Evolutionary conservation across 1,139 yeast genomes (phyloP), one percentile per base, ranked within the genome.

Genomic region (Hyphopichia fennica): DNA sequence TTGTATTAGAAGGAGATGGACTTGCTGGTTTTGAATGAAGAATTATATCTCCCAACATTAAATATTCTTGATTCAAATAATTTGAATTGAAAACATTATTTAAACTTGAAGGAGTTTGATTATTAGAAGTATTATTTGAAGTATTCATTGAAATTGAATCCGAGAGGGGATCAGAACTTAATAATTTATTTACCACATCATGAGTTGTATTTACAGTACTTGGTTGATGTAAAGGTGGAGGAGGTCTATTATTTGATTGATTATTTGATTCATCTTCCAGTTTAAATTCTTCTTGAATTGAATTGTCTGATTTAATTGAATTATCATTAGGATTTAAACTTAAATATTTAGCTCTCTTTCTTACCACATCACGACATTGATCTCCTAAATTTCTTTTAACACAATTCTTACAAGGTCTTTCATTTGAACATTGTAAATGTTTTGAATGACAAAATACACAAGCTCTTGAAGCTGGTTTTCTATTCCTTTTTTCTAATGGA

Each of bases 341-440:
- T 50, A 72, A 51, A 52, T 72, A 72, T 47, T 73, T 71, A 13
- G 82, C 82, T 44, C 78, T 62, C 55, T 81, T 82, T 35, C 90
- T 62, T 33, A 72, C 72, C n/a, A 81, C 79, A 56, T 84, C 87
- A 31, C 61, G 65, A 58, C 93, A 85, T 14, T 67, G 56, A 43
- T 70, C 72, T 1, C 69, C 78, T n/a, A 79, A 57, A 27, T 80
- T 77, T 43, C 90, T 60, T 55, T 83, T 84, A 32, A 73, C 57
- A 60, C 93, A 85, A 56, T 85, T 85, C 49, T 72, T 75, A 54
- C 91, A 85, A 0, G 93, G 91, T 43, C 93, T 51, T 45, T 70
- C 72, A 48, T 72, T 63, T 20, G 71, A 63, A 57, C 91, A 85
- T 51, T 84, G 91, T 19, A 85, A 67, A 53, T 84, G 93, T 49